Base-by-base conservation (phyloP, 768 basidiomycete species). In the Bullera alba region DNA sequence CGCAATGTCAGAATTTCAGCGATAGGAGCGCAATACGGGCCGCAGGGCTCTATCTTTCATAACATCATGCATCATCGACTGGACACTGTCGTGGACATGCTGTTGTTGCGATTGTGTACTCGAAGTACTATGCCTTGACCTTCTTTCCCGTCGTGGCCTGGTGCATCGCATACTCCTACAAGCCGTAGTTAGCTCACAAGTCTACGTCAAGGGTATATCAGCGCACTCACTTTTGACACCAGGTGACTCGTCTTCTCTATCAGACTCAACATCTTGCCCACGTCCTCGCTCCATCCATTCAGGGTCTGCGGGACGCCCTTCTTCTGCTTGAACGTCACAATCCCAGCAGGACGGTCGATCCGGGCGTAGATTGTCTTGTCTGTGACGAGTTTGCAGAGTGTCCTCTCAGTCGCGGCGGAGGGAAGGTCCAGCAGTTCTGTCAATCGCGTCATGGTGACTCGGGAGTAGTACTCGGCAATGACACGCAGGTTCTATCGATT, bases 211-310 rank as follows among this genome's bases (percentile, higher is more conserved):
- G 16, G 23, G 25, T 10, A 7, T 12, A 32, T 2, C 3, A 4
- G 2, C 12, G 15, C 45, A 58, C 70, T 36, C 45, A 70, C 75
- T 68, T 77, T 77, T 22, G 73, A 71, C 42, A 77, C 74, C 58
- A 77, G 48, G 68, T 77, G 76, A 59, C 92, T 95, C n/a, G 89
- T 90, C 80, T 96, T 96, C 76, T 99, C 95, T 14, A 91, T 87
- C 35, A 95, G 74, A 16, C 85, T 81, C 53, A 99, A 77, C 65
- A 99, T 75, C 75, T 86, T 90, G 64, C 85, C 86, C 80, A 99
- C 89, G 66, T 97, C 92, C 19, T 83, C 86, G 73, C 89, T 92
- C 93, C 95, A 99, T 55, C 89, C 88, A 67, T 97, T 97, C 84
- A 99, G 85, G 4, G 90, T 84, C 63, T 95, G 90, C 67, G 96